Evolutionary conservation across 75 land plant species (phyloP).

Genomic region (Cryptomeria japonica): DNA sequence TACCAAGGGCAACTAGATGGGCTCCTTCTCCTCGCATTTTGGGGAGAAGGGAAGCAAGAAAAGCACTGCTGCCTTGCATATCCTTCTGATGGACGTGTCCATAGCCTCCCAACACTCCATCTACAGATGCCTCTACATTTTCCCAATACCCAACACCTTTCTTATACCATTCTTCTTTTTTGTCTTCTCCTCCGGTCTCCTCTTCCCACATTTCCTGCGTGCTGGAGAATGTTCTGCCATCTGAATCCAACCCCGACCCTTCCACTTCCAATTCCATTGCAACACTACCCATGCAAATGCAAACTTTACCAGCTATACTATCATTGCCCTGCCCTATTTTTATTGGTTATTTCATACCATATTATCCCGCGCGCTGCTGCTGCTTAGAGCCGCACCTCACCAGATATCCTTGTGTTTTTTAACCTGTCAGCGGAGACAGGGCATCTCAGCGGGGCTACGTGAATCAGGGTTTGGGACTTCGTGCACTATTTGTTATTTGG

Average conservation of each 20-base stretch:
- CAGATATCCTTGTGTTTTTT: no score
- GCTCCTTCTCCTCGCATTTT: background rate
- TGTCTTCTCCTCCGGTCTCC: conserved; percentile 44
- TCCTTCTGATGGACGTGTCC: conserved; percentile 84
- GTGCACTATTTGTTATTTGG: no score
- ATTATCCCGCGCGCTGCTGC: no score
- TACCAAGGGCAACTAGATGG: conserved; percentile 77
- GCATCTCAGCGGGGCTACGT: no score
- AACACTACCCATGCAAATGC: background rate
- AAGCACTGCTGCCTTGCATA: conserved; percentile 74
- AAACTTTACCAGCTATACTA: no score
- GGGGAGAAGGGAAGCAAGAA: conserved; percentile 45
- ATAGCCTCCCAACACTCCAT: conserved; percentile 97
- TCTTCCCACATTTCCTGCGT: conserved; percentile 83
- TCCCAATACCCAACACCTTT: conserved; percentile 92
- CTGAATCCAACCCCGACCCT: conserved; percentile 63
- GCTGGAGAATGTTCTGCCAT: conserved; percentile 66
- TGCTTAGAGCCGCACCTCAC: no score
- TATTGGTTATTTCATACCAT: no score
- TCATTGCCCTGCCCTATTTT: no score
- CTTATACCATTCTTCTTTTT: conserved; percentile 65
- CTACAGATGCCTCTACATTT: conserved; percentile 94
- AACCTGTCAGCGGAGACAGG: no score
- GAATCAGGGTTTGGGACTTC: no score
- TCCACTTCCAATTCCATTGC: conserved; percentile 42